A percentile compares a stretch with the other conserved stretches of the same genome.
Conservation (phyloP, 2,329 filamentous ascomycete species). For the Orbilia blumenaviensis region DNA sequence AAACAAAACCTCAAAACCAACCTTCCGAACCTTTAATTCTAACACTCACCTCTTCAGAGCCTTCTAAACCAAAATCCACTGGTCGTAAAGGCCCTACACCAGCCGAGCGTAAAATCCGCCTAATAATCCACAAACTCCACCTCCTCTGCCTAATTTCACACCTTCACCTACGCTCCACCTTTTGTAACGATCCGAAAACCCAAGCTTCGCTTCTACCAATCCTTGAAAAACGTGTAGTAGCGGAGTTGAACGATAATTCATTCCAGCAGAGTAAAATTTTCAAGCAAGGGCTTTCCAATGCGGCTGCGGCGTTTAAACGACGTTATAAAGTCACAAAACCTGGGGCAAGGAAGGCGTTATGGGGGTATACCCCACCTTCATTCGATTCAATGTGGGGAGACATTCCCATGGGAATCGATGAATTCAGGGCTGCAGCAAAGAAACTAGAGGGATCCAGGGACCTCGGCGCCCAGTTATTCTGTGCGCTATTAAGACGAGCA, state of each 20-base stretch:
- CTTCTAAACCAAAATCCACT: conserved; percentile 27
- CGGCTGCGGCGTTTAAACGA: conserved; percentile 72
- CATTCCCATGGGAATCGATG: conserved; percentile 70
- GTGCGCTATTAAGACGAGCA: conserved; percentile 81
- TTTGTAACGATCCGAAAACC: conserved; percentile 81
- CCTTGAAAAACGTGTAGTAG: conserved; percentile 27
- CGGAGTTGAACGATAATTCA: conserved; percentile 45
- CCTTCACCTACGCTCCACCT: conserved; percentile 78
- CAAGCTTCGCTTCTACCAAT: conserved; percentile 64
- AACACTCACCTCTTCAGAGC: conserved; percentile 26
- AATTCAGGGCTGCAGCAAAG: conserved; percentile 77
- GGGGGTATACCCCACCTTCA: conserved; percentile 64
- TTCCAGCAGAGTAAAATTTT: conserved; percentile 38
- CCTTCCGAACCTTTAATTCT: conserved; percentile 19
- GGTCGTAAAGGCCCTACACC: conserved; percentile 67
- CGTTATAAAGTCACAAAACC: conserved; percentile 76
- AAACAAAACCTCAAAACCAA: not conserved
- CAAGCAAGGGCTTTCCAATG: conserved; percentile 63
- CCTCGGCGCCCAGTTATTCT: conserved; percentile 88
- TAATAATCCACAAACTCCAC: conserved; percentile 87
- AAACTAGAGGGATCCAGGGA: conserved; percentile 83
- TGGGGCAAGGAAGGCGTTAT: conserved; percentile 75
- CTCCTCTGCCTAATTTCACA: conserved; percentile 83
- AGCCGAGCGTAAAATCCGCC: conserved; percentile 69
- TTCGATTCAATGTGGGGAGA: conserved; percentile 49